Conservation (phyloP, 371 early-diverging fungal genomes). For the Actinomortierella wolfii region DNA sequence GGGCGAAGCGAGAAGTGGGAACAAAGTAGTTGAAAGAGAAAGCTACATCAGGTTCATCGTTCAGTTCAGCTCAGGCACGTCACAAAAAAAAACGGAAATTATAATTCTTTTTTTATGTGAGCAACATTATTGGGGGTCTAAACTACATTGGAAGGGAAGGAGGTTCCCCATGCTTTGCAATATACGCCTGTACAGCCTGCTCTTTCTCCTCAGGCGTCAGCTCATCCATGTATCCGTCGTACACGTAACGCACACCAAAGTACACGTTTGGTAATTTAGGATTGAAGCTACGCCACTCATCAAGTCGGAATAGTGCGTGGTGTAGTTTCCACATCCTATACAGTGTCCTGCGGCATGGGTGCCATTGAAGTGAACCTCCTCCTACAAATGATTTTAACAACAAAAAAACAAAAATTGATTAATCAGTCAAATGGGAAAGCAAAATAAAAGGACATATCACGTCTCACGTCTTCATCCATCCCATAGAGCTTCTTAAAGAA, state of each 20-base stretch:
- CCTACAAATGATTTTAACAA: neutral
- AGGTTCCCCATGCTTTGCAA: no score
- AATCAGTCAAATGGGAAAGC: no score
- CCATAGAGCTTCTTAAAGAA: no score
- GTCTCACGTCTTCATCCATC: no score
- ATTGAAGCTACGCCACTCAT: constrained; percentile 31
- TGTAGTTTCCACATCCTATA: constrained; percentile 31
- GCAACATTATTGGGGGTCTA: no score
- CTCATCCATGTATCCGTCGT: constrained; percentile 14
- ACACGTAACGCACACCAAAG: constrained; percentile 24
- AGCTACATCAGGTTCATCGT: neutral
- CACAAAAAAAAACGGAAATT: no score
- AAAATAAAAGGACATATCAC: no score
- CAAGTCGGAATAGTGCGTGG: constrained; percentile 20
- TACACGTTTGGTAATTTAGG: constrained; percentile 19
- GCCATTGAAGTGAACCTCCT: constrained; percentile 15
- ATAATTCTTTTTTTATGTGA: neutral
- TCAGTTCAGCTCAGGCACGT: no score
- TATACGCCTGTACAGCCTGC: neutral
- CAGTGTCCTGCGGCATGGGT: constrained; percentile 17
- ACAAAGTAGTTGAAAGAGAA: constrained; percentile 1
- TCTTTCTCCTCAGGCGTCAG: constrained; percentile 11
- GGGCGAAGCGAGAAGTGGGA: neutral
- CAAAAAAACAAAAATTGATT: neutral
- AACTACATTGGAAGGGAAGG: no score